phyloP scores from a whole-genome alignment of 352 stramenopile genomes.

The Salisapilia sapeloensis region DNA sequence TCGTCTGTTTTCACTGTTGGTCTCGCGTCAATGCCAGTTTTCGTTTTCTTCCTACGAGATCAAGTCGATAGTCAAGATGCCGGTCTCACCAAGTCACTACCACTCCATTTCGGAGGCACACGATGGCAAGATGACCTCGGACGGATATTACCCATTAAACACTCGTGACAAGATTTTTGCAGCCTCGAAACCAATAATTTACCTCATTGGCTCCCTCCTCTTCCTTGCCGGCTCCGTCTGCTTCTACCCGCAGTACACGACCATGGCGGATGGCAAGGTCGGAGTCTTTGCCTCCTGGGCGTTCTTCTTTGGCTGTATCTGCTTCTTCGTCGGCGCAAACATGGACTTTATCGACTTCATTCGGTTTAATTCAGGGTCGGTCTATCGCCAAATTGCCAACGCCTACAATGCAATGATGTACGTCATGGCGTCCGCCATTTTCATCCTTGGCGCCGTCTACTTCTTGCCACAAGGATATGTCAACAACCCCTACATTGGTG shows the following conservation, averaged over 20 bases:
- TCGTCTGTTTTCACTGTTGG: too few relatives aligned
- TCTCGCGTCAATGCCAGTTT: too few relatives aligned
- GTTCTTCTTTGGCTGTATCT: conserved; percentile 56
- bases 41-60: too few relatives aligned
- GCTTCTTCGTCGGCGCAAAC: conserved; percentile 47
- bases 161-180: conserved; percentile 27
- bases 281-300: conserved; percentile 42
- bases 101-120: too few relatives aligned
- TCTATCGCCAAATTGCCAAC: conserved; percentile 26
- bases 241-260: conserved; percentile 63
- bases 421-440: conserved; percentile 49
- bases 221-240: conserved; percentile 68
- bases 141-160: conserved; percentile 7
- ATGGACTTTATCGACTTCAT: conserved; percentile 58
- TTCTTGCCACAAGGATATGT: conserved; percentile 62
- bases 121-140: too few relatives aligned
- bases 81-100: too few relatives aligned
- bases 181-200: conserved; percentile 24
- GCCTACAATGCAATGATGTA: conserved; percentile 44
- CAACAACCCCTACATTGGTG: conserved; percentile 42
- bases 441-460: conserved; percentile 62
- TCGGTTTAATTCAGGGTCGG: conserved; percentile 25
- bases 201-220: conserved; percentile 44
- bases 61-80: too few relatives aligned
- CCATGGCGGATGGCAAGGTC: conserved; percentile 36